Conservation (phyloP, 2,329 filamentous ascomycete genomes). For the Botrytis squamosa region DNA sequence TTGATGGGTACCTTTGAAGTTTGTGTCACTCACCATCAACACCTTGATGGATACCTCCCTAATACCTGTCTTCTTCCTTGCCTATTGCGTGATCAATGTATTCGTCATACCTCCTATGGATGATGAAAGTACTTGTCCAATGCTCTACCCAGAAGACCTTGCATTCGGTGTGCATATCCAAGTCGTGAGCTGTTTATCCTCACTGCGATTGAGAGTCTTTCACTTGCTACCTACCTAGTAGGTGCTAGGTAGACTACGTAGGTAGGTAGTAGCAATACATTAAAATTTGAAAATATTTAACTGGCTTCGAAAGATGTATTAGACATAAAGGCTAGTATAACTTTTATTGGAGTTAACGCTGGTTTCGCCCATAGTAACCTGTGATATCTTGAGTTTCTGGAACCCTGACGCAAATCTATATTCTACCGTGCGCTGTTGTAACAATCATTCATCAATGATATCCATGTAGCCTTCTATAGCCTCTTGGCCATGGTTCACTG, state of each 20-base stretch:
- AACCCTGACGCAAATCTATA: background rate
- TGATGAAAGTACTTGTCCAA: background rate
- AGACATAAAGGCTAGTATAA: background rate
- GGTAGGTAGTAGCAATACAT: no score
- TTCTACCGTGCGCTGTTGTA: background rate
- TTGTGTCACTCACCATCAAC: background rate
- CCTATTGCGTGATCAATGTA: background rate
- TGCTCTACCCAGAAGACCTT: background rate
- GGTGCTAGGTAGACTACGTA: no score
- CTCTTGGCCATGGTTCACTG: background rate
- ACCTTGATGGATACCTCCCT: slow-evolving; percentile 5
- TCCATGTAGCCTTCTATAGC: background rate
- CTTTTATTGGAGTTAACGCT: background rate
- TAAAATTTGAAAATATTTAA: background rate
- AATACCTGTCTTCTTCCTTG: background rate
- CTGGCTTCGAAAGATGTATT: background rate
- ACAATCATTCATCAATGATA: slow-evolving; percentile 1
- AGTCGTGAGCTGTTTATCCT: background rate
- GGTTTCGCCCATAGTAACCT: background rate
- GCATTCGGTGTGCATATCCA: background rate
- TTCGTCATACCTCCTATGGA: background rate
- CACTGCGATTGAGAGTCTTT: background rate
- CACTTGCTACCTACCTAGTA: background rate
- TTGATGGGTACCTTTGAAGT: slow-evolving; percentile 3
- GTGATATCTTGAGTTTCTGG: background rate